Evolutionary conservation across 179 eudicot species (phyloP).

Genomic region (Corrigiola litoralis): DNA sequence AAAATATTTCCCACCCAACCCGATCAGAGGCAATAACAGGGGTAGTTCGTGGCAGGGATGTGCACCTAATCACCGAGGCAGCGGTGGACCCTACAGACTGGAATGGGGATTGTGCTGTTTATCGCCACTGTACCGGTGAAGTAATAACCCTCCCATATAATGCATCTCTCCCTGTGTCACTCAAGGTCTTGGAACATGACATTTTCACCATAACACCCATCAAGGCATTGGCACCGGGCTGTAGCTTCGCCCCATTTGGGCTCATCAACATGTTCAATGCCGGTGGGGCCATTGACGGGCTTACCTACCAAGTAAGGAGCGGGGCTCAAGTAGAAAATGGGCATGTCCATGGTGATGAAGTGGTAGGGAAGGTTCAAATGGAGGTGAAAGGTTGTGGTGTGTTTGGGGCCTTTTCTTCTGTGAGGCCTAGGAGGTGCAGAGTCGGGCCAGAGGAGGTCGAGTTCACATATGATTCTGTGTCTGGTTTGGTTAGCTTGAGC

Average conservation of each 20-base stretch:
- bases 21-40: constrained; percentile 49
- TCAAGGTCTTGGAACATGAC: constrained; percentile 70
- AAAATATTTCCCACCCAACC: constrained; percentile 68
- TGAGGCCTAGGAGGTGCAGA: constrained; percentile 58
- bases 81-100: constrained; percentile 49
- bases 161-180: constrained; percentile 55
- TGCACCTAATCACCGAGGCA: constrained; percentile 62
- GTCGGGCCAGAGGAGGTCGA: constrained; percentile 45
- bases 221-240: constrained; percentile 45
- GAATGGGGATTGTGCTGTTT: constrained; percentile 56
- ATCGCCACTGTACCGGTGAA: constrained; percentile 40
- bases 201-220: constrained; percentile 67
- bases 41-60: constrained; percentile 51
- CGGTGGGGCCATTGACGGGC: constrained; percentile 84
- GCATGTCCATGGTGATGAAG: constrained; percentile 22
- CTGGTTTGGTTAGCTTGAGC: constrained; percentile 54
- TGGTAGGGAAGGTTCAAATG: constrained; percentile 42
- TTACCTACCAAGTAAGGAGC: constrained; percentile 43
- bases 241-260: constrained; percentile 74
- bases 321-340: constrained; percentile 35
- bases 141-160: constrained; percentile 48
- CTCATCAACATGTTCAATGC: constrained; percentile 84
- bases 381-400: constrained; percentile 82
- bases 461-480: constrained; percentile 44
- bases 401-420: constrained; percentile 74